Percentiles rank a stretch among this genome's conserved stretches.
phyloP scores from a whole-genome alignment of 179 eudicot species.

The Corrigiola litoralis region DNA sequence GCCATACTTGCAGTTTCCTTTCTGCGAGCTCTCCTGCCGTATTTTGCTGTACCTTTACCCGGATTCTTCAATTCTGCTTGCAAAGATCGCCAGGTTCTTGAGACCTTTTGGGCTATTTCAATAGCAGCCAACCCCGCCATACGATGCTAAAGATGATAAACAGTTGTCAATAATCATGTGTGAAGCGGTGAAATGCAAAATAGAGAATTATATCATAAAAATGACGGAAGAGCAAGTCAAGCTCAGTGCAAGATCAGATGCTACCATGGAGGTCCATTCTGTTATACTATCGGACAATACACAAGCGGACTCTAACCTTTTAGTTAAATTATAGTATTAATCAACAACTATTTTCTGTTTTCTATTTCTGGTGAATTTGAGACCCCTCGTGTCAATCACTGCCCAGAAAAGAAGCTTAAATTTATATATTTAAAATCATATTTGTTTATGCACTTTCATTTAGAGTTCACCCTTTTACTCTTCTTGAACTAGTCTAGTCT shows the following conservation, averaged over 20 bases:
- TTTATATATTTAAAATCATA: too few species aligned
- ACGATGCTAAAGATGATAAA: constrained; percentile 60
- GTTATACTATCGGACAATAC: constrained; percentile 1
- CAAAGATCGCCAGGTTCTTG: constrained; percentile 87
- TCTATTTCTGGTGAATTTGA: too few species aligned
- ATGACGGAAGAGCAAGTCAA: not conserved
- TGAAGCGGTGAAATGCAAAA: not conserved
- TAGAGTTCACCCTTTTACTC: too few species aligned
- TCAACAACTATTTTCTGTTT: too few species aligned
- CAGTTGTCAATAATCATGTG: constrained; percentile 8
- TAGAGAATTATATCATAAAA: not conserved
- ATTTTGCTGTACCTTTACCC: constrained; percentile 57
- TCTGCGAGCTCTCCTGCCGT: constrained; percentile 69
- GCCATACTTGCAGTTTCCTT: constrained; percentile 53
- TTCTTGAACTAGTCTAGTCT: too few species aligned
- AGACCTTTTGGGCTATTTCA: constrained; percentile 94
- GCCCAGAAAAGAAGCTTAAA: too few species aligned
- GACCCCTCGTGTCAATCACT: too few species aligned
- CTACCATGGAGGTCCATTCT: not conserved
- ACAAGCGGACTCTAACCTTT: too few species aligned
- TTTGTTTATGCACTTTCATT: too few species aligned
- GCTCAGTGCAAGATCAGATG: not conserved
- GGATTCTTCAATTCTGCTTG: constrained; percentile 72
- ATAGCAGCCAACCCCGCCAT: constrained; percentile 99
- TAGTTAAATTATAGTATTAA: too few species aligned